phyloP scores from a whole-genome alignment of 805 yeast genomes.

The Metschnikowia similis region DNA sequence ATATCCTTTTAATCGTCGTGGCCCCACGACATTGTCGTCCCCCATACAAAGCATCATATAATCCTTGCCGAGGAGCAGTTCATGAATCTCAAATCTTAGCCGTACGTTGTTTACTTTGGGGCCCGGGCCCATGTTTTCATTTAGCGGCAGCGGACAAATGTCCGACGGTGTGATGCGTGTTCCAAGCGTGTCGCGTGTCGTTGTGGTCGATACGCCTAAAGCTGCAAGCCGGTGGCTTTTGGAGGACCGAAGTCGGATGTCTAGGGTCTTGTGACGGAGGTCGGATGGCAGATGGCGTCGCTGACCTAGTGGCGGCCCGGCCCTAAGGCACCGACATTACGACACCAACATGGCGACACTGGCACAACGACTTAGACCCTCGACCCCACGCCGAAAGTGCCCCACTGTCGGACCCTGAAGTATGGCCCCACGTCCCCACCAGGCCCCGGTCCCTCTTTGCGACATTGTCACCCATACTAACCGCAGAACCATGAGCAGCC shows the following conservation, averaged over 20 bases:
- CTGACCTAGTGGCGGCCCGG: too few species aligned
- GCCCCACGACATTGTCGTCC: not conserved
- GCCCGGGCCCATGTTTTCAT: not conserved
- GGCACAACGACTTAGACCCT: too few species aligned
- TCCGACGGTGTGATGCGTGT: not conserved
- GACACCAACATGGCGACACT: too few species aligned
- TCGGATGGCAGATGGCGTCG: not conserved
- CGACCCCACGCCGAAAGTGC: too few species aligned
- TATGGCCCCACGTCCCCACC: not conserved
- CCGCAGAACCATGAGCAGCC: conserved; percentile 5
- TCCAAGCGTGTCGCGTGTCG: not conserved
- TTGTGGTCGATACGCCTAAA: not conserved
- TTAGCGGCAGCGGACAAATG: not conserved
- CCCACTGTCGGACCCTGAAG: not conserved
- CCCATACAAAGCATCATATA: not conserved
- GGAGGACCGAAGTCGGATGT: not conserved
- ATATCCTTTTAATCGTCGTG: not conserved
- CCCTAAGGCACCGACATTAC: too few species aligned
- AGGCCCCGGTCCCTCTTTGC: not conserved
- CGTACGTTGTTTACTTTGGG: not conserved
- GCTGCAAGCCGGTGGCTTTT: too few species aligned
- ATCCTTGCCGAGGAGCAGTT: conserved; percentile 2
- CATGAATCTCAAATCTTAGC: not conserved
- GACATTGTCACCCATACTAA: not conserved
- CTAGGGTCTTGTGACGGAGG: not conserved